Conservation (phyloP, 2,329 filamentous ascomycete genomes). For the Coleophoma eucalyptorum region DNA sequence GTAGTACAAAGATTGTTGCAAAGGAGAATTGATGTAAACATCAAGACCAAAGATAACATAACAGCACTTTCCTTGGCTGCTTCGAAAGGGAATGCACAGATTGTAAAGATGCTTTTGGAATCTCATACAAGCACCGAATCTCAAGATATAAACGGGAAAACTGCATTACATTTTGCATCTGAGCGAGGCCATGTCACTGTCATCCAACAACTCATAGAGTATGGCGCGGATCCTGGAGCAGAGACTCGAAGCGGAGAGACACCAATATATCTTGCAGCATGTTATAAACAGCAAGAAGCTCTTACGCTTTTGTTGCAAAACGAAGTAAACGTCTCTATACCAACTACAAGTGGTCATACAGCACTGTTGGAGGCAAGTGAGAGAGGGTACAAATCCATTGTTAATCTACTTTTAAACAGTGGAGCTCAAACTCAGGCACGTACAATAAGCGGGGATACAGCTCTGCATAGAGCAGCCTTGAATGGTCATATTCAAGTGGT, state of each 20-base stretch:
- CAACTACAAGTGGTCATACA: not conserved
- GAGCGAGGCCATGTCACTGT: not conserved
- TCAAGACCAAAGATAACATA: not conserved
- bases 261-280: no score
- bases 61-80: not conserved
- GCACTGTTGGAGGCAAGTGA: not conserved
- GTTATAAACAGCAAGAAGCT: no score
- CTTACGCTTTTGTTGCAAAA: no score
- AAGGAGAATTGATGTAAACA: not conserved
- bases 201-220: slow-evolving; percentile 1
- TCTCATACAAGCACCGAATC: not conserved
- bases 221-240: not conserved
- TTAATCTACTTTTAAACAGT: slow-evolving; percentile 1
- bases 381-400: slow-evolving; percentile 1
- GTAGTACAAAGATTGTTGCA: not conserved
- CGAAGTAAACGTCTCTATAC: no score
- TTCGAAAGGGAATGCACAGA: not conserved
- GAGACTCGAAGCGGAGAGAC: not conserved
- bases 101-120: not conserved
- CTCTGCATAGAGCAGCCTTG: not conserved
- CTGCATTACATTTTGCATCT: slow-evolving; percentile 1
- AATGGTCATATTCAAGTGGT: no score
- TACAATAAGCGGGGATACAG: not conserved
- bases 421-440: slow-evolving; percentile 1
- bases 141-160: not conserved